A percentile compares a stretch with the other conserved stretches of the same genome.
phyloP scores from a whole-genome alignment of 78 protist genomes.

The Polysphondylium violaceum region DNA sequence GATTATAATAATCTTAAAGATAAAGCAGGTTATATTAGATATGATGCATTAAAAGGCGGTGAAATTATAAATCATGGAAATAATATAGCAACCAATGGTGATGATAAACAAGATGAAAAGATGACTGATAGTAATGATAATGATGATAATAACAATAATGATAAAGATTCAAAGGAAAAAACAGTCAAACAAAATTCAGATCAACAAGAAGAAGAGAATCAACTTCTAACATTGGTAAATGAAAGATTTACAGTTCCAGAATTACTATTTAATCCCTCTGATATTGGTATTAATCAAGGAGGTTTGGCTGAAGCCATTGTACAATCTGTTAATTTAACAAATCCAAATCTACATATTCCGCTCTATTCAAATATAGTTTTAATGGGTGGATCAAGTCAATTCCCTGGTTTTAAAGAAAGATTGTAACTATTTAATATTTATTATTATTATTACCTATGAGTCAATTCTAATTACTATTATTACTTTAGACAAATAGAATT shows the following conservation, averaged over 20 bases:
- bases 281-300: conserved; percentile 85
- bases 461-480: no score
- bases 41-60: no score
- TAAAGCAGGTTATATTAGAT: conserved; percentile 32
- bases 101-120: neutral
- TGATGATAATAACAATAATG: conserved; percentile 11
- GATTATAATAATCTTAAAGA: conserved; percentile 66
- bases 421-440: conserved; percentile 1
- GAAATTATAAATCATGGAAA: neutral
- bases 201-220: conserved; percentile 15
- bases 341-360: conserved; percentile 59
- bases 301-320: conserved; percentile 88
- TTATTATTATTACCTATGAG: no score
- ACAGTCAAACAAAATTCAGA: neutral
- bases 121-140: conserved; percentile 3
- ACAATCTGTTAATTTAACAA: conserved; percentile 78
- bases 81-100: neutral
- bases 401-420: conserved; percentile 54
- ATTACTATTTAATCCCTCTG: conserved; percentile 84
- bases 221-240: conserved; percentile 55
- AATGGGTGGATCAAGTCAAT: conserved; percentile 58
- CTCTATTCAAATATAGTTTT: conserved; percentile 71
- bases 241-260: conserved; percentile 89
- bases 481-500: no score
- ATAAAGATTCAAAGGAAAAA: conserved; percentile 17